phyloP scores from a whole-genome alignment of 2,329 filamentous ascomycete genomes.

The Scedosporium aurantiacum region DNA sequence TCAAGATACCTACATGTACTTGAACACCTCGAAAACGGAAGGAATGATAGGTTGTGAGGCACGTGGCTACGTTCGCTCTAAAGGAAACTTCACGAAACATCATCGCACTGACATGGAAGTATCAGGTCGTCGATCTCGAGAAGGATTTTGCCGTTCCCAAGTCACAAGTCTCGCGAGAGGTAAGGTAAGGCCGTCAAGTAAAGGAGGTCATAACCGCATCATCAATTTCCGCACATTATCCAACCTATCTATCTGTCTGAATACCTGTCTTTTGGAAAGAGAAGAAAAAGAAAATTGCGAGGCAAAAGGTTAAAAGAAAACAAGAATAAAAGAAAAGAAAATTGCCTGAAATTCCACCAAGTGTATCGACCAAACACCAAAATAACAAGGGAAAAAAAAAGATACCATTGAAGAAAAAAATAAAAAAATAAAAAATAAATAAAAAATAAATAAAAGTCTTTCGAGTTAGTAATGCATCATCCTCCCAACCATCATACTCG shows the following conservation, averaged over 20 bases:
- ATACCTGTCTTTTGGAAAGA: slow-evolving; percentile 2
- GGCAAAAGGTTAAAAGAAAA: background rate
- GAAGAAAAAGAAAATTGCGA: slow-evolving; percentile 9
- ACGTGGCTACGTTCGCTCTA: no score
- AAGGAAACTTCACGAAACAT: no score
- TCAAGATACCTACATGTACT: no score
- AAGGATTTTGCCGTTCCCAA: background rate
- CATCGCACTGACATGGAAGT: no score
- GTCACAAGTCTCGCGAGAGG: background rate
- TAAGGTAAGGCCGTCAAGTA: background rate
- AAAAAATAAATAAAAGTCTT: slow-evolving; percentile 17
- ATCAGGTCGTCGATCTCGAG: no score
- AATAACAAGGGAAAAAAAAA: slow-evolving; percentile 6
- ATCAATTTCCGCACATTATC: slow-evolving; percentile 1
- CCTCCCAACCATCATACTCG: slow-evolving; percentile 3
- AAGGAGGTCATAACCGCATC: slow-evolving; percentile 1
- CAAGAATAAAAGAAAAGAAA: background rate
- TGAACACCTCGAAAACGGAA: no score
- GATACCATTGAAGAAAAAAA: background rate
- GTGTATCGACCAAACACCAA: slow-evolving; percentile 1
- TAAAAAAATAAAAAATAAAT: slow-evolving; percentile 15
- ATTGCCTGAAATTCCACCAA: background rate
- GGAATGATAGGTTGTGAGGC: no score
- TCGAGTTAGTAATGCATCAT: slow-evolving; percentile 10
- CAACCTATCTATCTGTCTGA: slow-evolving; percentile 4